Conservation (phyloP, 768 basidiomycete genomes). For the Dioszegia crocea region DNA sequence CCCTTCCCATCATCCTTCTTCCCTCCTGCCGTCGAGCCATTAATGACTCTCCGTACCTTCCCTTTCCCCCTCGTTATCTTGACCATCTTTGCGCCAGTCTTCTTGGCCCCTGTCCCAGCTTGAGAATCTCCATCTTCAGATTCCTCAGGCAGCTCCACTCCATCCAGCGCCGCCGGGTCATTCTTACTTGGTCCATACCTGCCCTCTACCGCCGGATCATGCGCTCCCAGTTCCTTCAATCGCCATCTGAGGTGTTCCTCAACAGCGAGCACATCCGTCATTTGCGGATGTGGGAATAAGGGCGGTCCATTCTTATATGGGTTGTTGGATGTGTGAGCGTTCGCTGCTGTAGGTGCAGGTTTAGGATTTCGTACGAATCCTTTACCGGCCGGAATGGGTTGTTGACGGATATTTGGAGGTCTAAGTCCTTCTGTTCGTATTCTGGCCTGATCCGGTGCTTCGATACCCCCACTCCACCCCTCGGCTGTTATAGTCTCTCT, state of each 20-base stretch:
- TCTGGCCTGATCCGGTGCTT: conserved; percentile 26
- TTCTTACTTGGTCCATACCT: conserved; percentile 42
- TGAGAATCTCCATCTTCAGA: conserved; percentile 14
- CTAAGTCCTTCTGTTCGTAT: conserved; percentile 13
- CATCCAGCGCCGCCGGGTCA: conserved; percentile 32
- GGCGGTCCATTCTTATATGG: conserved; percentile 17
- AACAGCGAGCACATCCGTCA: conserved; percentile 49
- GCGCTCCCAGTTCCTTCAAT: conserved; percentile 48
- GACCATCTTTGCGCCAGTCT: conserved; percentile 19
- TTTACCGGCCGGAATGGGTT: conserved; percentile 24
- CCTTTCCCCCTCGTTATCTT: conserved; percentile 34
- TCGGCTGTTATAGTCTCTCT: conserved; percentile 10
- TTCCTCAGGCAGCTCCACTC: conserved; percentile 28
- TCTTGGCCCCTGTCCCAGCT: conserved; percentile 2
- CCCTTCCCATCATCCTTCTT: conserved; percentile 16
- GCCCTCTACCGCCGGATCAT: conserved; percentile 41
- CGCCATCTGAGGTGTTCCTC: conserved; percentile 49
- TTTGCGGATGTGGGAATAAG: conserved; percentile 48
- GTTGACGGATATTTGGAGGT: not conserved
- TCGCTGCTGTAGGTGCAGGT: not conserved
- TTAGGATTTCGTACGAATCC: conserved; percentile 36
- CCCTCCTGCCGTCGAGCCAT: conserved; percentile 15
- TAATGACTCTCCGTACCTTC: conserved; percentile 31
- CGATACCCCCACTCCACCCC: conserved; percentile 31
- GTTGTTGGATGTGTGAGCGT: not conserved